These are phyloP conservation scores for Litchi chinensis DNA, from an alignment of 345 rosid species.

Conservation along the genomic window DNA sequence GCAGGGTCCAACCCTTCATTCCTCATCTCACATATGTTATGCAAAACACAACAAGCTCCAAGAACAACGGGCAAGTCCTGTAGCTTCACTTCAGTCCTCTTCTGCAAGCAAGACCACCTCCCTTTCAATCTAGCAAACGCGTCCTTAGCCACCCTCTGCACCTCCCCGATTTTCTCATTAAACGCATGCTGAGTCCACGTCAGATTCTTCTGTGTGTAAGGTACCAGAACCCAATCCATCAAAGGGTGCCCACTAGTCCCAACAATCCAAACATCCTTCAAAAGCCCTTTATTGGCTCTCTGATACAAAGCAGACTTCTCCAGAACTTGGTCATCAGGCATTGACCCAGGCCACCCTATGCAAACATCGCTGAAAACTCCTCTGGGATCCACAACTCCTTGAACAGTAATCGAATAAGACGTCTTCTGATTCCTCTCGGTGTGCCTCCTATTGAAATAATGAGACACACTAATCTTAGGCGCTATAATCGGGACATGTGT, in stretches of 20 bases:
- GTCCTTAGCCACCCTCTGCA: conserved; percentile 43
- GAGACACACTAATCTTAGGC: conserved; percentile 67
- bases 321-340: conserved; percentile 72
- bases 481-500: conserved; percentile 83
- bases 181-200: conserved; percentile 85
- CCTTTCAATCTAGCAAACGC: conserved; percentile 67
- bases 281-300: conserved; percentile 53
- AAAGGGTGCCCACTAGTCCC: conserved; percentile 67
- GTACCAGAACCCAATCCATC: conserved; percentile 77
- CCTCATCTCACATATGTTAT: conserved; percentile 80
- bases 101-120: conserved; percentile 81
- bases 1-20: conserved; percentile 56
- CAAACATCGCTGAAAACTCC: conserved; percentile 79
- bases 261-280: conserved; percentile 63
- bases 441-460: conserved; percentile 79
- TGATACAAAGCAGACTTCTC: conserved; percentile 69
- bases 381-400: conserved; percentile 71
- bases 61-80: conserved; percentile 80
- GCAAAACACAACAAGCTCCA: conserved; percentile 85
- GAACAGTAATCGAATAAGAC: conserved; percentile 77
- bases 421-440: conserved; percentile 86
- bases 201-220: conserved; percentile 64
- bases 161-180: conserved; percentile 55
- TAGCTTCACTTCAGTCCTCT: conserved; percentile 76
- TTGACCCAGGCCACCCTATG: conserved; percentile 87